Percentiles rank a stretch among this genome's conserved stretches.
Conservation (phyloP, 768 basidiomycete species). For the Steccherinum ochraceum region DNA sequence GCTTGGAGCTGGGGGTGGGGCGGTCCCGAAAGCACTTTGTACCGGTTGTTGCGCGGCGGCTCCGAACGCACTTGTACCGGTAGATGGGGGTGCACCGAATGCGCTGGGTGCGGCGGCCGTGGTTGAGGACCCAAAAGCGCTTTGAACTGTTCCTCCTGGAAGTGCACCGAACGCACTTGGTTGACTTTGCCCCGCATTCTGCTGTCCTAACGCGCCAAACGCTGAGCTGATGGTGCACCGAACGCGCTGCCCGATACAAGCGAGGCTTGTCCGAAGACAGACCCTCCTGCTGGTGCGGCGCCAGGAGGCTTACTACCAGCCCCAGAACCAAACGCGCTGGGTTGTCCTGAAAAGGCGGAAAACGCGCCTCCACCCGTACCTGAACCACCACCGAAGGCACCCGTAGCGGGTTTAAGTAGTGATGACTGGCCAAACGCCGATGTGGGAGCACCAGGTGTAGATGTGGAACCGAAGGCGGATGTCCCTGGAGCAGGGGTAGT, state of each 20-base stretch:
- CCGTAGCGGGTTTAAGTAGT: constrained; percentile 13
- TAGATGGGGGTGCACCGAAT: constrained; percentile 15
- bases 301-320: constrained; percentile 12
- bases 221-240: constrained; percentile 8
- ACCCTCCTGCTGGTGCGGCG: not conserved
- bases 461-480: constrained; percentile 32
- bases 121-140: too few species aligned
- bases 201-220: too few species aligned
- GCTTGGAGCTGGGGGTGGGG: constrained; percentile 27
- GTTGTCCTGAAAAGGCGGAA: constrained; percentile 23
- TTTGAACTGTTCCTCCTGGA: too few species aligned
- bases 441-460: constrained; percentile 20
- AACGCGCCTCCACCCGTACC: constrained; percentile 31
- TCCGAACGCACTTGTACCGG: constrained; percentile 25
- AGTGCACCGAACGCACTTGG: too few species aligned
- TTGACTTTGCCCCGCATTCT: too few species aligned
- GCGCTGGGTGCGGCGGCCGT: constrained; percentile 7
- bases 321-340: constrained; percentile 20
- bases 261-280: constrained; percentile 7
- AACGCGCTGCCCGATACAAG: constrained; percentile 2
- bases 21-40: constrained; percentile 4
- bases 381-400: constrained; percentile 32
- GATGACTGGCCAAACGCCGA: constrained; percentile 21
- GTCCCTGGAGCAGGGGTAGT: constrained; percentile 19
- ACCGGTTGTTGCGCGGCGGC: too few species aligned